Conservation (phyloP, 2,329 filamentous ascomycete species). For the Hypoxylon sp. region DNA sequence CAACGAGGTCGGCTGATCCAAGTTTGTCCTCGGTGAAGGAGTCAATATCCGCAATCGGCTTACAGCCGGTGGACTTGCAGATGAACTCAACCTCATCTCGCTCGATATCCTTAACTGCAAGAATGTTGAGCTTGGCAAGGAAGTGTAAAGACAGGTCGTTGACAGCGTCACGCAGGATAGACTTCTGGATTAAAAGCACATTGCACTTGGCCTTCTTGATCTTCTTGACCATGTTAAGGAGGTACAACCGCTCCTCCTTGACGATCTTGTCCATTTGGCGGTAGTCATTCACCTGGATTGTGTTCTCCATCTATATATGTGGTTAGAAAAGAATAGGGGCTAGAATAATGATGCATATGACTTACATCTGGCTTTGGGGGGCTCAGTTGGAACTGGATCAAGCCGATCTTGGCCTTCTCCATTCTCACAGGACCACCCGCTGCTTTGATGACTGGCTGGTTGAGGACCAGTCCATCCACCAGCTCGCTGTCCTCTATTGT, state of each 20-base stretch:
- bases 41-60: conserved; percentile 98
- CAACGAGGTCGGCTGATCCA: conserved; percentile 90
- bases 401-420: conserved; percentile 96
- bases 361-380: conserved; percentile 95
- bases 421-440: conserved; percentile 91
- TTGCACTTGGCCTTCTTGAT: conserved; percentile 99
- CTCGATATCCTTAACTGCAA: conserved; percentile 97
- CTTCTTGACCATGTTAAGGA: conserved; percentile 99
- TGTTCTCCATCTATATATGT: conserved; percentile 89
- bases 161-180: conserved; percentile 95
- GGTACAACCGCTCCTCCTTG: conserved; percentile 98
- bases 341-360: conserved; percentile 38
- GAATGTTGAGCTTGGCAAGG: conserved; percentile 94
- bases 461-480: conserved; percentile 92
- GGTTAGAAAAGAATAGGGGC: conserved; percentile 10
- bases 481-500: conserved; percentile 99
- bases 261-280: conserved; percentile 99
- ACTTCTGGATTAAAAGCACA: conserved; percentile 97
- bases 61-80: conserved; percentile 99
- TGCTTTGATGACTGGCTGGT: conserved; percentile 93
- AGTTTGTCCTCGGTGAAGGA: conserved; percentile 99
- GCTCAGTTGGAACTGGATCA: conserved; percentile 99
- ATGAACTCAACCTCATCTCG: conserved; percentile 99
- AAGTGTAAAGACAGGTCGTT: conserved; percentile 98
- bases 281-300: conserved; percentile 99